Percentiles rank a stretch among this genome's conserved stretches.
Conservation (phyloP, 768 basidiomycete species). For the Rubroboletus satanas region DNA sequence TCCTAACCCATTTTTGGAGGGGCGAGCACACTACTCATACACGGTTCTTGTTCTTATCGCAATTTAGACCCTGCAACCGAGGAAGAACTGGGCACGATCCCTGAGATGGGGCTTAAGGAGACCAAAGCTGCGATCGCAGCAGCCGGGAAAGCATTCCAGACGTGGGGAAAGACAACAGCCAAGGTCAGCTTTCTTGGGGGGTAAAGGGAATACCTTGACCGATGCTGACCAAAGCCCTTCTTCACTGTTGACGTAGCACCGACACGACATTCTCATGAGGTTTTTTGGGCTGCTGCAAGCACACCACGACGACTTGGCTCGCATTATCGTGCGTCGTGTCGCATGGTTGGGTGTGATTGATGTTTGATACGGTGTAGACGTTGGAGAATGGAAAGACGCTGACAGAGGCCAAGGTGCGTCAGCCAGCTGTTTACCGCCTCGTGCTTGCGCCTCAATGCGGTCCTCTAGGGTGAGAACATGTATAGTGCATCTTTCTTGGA, state of each 20-base stretch:
- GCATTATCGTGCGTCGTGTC: slow-evolving; percentile 65
- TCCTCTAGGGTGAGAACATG: slow-evolving; percentile 63
- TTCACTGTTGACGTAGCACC: slow-evolving; percentile 41
- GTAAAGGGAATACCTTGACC: not conserved
- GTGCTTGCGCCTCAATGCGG: not conserved
- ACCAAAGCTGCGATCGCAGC: slow-evolving; percentile 81
- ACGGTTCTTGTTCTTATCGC: not conserved
- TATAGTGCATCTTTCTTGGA: slow-evolving; percentile 87
- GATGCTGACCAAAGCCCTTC: not conserved
- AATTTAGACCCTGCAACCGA: slow-evolving; percentile 80
- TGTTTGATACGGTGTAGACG: slow-evolving; percentile 48
- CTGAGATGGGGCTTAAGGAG: slow-evolving; percentile 86
- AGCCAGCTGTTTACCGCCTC: not conserved
- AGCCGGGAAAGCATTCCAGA: slow-evolving; percentile 74
- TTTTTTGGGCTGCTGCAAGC: slow-evolving; percentile 76
- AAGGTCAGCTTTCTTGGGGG: slow-evolving; percentile 48
- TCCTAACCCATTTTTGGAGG: not conserved
- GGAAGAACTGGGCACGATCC: slow-evolving; percentile 77
- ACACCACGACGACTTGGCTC: slow-evolving; percentile 80
- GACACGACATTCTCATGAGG: slow-evolving; percentile 81
- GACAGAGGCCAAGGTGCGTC: slow-evolving; percentile 67
- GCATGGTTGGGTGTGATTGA: not conserved
- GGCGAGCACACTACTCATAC: not conserved
- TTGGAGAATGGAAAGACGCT: slow-evolving; percentile 95
- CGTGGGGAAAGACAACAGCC: slow-evolving; percentile 85